Evolutionary conservation across 1,284 basidiomycete genomes (phyloP).

Genomic region (Leccinum fallax): DNA sequence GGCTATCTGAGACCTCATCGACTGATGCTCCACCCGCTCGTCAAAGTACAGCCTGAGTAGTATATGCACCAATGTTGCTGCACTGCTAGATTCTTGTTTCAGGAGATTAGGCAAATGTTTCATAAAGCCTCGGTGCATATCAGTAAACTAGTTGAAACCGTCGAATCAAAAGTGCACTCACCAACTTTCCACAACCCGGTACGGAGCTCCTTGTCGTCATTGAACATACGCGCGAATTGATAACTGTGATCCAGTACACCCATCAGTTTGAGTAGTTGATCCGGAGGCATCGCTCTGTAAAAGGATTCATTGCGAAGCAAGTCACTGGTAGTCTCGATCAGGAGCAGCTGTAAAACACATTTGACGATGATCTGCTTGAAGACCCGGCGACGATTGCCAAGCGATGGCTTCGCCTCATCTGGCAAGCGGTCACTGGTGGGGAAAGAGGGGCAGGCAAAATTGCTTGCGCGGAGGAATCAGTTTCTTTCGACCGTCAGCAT

Average conservation of each 20-base stretch:
- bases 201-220: constrained; percentile 96
- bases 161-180: constrained; percentile 45
- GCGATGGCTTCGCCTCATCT: constrained; percentile 50
- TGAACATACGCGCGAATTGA: constrained; percentile 96
- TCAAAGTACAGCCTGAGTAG: constrained; percentile 95
- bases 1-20: constrained; percentile 80
- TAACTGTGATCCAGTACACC: constrained; percentile 95
- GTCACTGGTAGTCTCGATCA: constrained; percentile 98
- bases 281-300: constrained; percentile 92
- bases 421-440: constrained; percentile 55
- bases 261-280: constrained; percentile 92
- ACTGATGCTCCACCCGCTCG: constrained; percentile 81
- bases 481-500: constrained; percentile 14
- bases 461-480: constrained; percentile 62
- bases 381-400: constrained; percentile 80
- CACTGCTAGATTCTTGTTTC: constrained; percentile 98
- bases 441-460: constrained; percentile 82
- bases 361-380: constrained; percentile 99
- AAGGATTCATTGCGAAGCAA: constrained; percentile 91
- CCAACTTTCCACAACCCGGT: constrained; percentile 99
- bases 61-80: constrained; percentile 92
- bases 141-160: constrained; percentile 1
- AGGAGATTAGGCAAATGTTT: constrained; percentile 97
- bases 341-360: constrained; percentile 95
- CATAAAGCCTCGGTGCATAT: constrained; percentile 83